Base-by-base conservation (phyloP, 1,139 yeast genomes). In the Keqinozyma sinolaborantium region DNA sequence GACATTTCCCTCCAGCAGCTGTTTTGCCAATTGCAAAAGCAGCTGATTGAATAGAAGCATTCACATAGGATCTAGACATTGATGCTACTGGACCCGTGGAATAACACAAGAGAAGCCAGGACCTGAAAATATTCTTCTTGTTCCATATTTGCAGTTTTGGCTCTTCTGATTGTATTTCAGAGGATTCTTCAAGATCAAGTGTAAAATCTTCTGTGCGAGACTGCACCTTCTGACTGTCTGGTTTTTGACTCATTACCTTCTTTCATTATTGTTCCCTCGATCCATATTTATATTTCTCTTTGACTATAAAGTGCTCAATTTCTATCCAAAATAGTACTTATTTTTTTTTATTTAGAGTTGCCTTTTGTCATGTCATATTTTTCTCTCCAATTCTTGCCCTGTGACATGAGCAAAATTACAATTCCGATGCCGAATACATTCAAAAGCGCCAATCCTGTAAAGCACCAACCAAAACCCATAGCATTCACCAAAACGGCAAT, bases 391-490 rank as follows among this genome's bases (percentile, higher is more conserved):
- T 34, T 36, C 1, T 56, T 48, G 0, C 70, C 68, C 32, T 42
- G 42, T 16, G 39, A 36, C 26, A 56, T 44, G 23, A 63, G 44
- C 6, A 55, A 16, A 16, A 53, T 26, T 1, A 62, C 58, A 33
- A 58, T 42, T 0, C 34, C 44, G n/a, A 64, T 39, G 3, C 65
- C 56, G 16, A 69, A 31, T 9, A 68, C 23, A 36, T 70, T 64
- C 23, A 68, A 50, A 4, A 72, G 39, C 1, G 73, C 79, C 16
- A 75, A 50, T 0, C 79, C 79, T 1, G 79, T 73, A 40, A 76
- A 76, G 37, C 79, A 73, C 80, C 80, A 76, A 0, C 80, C 81
- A 39, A 61, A 60, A 0, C 79, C 79, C 72, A 76, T 73, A 31
- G 44, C 48, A 5, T 49, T 34, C 7, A 67, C 58, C 9, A 76